phyloP scores from a whole-genome alignment of 1,284 basidiomycete species.

The Caloboletus firmus region DNA sequence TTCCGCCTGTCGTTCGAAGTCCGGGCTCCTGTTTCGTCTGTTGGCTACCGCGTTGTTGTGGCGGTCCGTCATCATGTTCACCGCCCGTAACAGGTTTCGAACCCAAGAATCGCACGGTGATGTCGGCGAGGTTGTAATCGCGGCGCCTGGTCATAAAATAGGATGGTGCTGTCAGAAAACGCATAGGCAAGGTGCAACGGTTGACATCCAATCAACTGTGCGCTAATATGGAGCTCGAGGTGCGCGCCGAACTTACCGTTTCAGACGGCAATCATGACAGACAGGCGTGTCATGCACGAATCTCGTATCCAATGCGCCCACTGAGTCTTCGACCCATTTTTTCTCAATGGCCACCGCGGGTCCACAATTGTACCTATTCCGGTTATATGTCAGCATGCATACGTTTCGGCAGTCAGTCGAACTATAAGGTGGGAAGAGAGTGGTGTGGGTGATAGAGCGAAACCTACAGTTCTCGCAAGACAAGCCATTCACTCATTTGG shows the following conservation, averaged over 20 bases:
- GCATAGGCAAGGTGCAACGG: slow-evolving; percentile 1
- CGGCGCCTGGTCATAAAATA: slow-evolving; percentile 41
- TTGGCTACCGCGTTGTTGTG: slow-evolving; percentile 24
- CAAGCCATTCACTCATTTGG: slow-evolving; percentile 62
- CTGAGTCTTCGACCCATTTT: slow-evolving; percentile 32
- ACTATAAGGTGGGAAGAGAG: slow-evolving; percentile 9
- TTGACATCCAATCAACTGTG: slow-evolving; percentile 10
- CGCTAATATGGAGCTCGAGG: slow-evolving; percentile 11
- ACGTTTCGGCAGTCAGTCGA: slow-evolving; percentile 5
- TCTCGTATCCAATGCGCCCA: slow-evolving; percentile 29
- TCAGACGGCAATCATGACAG: slow-evolving; percentile 60
- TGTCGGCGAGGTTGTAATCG: slow-evolving; percentile 52
- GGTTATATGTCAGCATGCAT: slow-evolving; percentile 15
- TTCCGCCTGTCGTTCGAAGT: slow-evolving; percentile 27
- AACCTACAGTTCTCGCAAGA: slow-evolving; percentile 55
- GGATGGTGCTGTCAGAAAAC: slow-evolving; percentile 18
- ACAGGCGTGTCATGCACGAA: slow-evolving; percentile 53
- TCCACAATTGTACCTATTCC: slow-evolving; percentile 55
- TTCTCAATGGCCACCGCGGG: slow-evolving; percentile 57
- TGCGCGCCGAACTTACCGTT: slow-evolving; percentile 46
- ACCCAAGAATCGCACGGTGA: slow-evolving; percentile 46
- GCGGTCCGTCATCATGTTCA: slow-evolving; percentile 26
- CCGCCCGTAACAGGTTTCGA: slow-evolving; percentile 22
- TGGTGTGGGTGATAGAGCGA: slow-evolving; percentile 8
- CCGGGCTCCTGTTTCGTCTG: slow-evolving; percentile 31